Base-by-base conservation (phyloP, 345 rosid species). In the Toxicodendron radicans region DNA sequence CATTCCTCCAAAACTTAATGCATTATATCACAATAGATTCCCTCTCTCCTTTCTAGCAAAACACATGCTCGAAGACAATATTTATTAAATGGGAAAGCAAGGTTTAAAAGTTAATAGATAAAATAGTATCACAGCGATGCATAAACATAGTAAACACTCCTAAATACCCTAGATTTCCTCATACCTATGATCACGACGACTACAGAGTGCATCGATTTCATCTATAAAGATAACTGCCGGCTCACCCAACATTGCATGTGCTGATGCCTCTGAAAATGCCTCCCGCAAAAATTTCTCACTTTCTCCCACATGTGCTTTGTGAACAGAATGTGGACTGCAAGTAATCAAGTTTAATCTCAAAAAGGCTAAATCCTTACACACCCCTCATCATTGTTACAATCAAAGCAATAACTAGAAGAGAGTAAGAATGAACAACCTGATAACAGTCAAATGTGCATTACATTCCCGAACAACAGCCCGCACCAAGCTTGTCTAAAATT, bases 121-220 rank as follows among this genome's bases (percentile, higher is more conserved):
- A 51, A 13, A 13, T 51, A n/a, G 1, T 0, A 43, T 3, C 52
- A 64, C 9, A 30, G 9, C 16, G 41, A 23, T 11, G 33, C 9
- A 4, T 6, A 14, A 45, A 81, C 9, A 72, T 43, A 33, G 62
- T 0, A 66, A 71, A 73, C 8, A 27, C 41, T 48, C 13, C 38
- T 14, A 46, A 2, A 35, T 56, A 43, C 17, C 20, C 12, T 2
- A 20, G 21, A 12, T n/a, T 71, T 21, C 45, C 10, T 21, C 71
- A 70, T 81, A 92, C 99, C 92, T 80, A 70, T 87, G 85, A 84
- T 77, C 87, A 73, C 96, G 95, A 2, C 85, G 92, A 77, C 97
- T 96, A 81, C 94, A 95, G 30, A 95, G 86, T 17, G 87, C 94
- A 73, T 95, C 98, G 35, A 95, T 87, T 80, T 95, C 99, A 81